Evolutionary conservation across 805 yeast species (phyloP), one percentile per base, ranked within the genome.

Genomic region (Millerozyma miso): DNA sequence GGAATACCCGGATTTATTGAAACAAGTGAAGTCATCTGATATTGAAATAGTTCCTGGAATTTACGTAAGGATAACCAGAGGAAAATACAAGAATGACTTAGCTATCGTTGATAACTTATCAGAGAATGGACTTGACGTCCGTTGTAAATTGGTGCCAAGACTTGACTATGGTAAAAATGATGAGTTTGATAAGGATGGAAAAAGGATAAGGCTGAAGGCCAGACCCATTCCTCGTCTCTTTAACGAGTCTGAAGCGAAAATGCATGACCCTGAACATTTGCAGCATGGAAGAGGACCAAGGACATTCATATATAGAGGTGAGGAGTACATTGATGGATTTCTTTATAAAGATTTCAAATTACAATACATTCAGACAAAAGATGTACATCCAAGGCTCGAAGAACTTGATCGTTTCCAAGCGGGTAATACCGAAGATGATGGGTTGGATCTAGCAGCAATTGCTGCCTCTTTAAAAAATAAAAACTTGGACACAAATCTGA

Each of bases 81-180:
- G 99, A 49, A 85, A 84, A 56, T 90, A 91, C 63, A 86, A 86
- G 56, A 91, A 91, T 40, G 99, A 93, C 62, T 73, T 93, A 50
- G 99, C 97, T 17, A 78, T 88, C 38, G 96, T 93, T 39, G 96
- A 89, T 54, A 89, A 90, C 59, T 76, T 93, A 49, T 85, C 95
- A 46, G 98, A 93, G 57, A 91, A 88, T 59, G 98, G 97, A 41
- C 76, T 93, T 53, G 98, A 91, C 60, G 98, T 88, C n/a, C 78
- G 95, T 55, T 80, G 95, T 53, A 88, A 88, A 58, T 72, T 93
- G 50, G 95, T 93, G 29, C 99, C 99, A 31, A 80, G 99, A 56
- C 67, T 93, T 46, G 97, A 91, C 60, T 91, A 93, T 63, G 96
- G 96, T 44, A 80, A 82, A 51, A 71, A 75, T 36, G 74, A 69